Evolutionary conservation across 2,329 filamentous ascomycete species (phyloP).

Genomic region (Botrytis fabae): DNA sequence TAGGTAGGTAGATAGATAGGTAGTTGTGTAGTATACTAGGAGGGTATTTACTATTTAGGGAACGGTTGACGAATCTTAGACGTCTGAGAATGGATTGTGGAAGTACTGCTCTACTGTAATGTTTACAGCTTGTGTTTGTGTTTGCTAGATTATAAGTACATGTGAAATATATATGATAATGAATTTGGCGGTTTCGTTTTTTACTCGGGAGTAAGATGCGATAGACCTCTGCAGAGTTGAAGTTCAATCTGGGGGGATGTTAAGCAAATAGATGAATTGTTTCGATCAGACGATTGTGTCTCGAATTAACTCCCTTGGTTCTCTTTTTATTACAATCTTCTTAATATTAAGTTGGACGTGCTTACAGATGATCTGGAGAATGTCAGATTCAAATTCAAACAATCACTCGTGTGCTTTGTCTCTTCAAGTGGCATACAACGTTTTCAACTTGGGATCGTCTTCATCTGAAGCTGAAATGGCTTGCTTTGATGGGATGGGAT

Average conservation of each 20-base stretch:
- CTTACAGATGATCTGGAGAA: background rate
- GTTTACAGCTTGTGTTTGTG: background rate
- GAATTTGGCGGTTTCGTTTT: background rate
- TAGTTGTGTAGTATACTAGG: background rate
- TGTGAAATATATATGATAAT: background rate
- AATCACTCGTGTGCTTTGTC: background rate
- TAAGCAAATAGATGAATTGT: background rate
- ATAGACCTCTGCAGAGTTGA: background rate
- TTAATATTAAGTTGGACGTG: background rate
- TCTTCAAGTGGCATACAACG: background rate
- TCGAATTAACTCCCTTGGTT: background rate
- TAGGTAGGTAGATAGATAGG: background rate
- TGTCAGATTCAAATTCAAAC: background rate
- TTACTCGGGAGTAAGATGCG: background rate
- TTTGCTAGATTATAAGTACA: background rate
- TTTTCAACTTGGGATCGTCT: rapidly evolving
- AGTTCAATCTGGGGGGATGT: background rate
- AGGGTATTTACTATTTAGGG: background rate
- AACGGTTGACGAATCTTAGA: too few species aligned
- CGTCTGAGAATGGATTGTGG: background rate
- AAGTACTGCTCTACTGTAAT: background rate
- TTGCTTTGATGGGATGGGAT: background rate
- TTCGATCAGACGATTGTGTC: rapidly evolving
- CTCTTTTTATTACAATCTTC: too few species aligned
- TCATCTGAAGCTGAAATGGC: background rate